Evolutionary conservation across 331 rosid species (phyloP), one percentile per base, ranked within the genome.

Genomic region (Arachis monticola): DNA sequence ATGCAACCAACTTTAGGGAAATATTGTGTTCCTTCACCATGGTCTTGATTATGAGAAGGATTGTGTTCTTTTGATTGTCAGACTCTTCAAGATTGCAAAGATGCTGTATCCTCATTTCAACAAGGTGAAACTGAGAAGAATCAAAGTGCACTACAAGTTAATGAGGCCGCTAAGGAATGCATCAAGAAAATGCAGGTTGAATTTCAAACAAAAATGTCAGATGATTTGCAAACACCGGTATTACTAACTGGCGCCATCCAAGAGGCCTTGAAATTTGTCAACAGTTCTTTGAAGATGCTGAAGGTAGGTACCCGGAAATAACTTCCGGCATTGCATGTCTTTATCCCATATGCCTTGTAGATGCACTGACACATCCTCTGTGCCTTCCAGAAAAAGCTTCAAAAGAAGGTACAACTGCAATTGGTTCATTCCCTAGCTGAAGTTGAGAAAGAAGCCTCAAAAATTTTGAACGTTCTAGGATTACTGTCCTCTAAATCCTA

Each of bases 11-110:
- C 5, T 61, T 40, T 38, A 12, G 67, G 47, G 61, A 76, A 55
- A 41, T 38, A 38, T 53, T 55, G 60, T 63, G 62, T 47, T 12
- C 53, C 45, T 75, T n/a, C 68, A 31, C 7, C 11, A 22, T 62
- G 67, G 55, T 5, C 72, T 62, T 48, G 66, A 52, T 8, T 50
- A 3, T 38, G 64, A 64, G 46, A 11, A 56, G 6, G 64, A 32
- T 67, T 70, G 60, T 69, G 52, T 59, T 67, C 65, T 76, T 81
- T 59, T 76, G 69, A 70, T 82, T 85, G 77, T 70, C 75, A 92
- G 99, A 88, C 99, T 65, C 84, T 95, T 78, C 92, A 92, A 88
- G 97, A 95, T 67, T 85, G 84, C 65, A 88, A 84, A 52, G 96
- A 83, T 60, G 87, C 92, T 77, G 75, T 95, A 65, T 82, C 88